A percentile compares a stretch with the other conserved stretches of the same genome.
phyloP scores from a whole-genome alignment of 805 yeast species.

The Komagataella phaffii region DNA sequence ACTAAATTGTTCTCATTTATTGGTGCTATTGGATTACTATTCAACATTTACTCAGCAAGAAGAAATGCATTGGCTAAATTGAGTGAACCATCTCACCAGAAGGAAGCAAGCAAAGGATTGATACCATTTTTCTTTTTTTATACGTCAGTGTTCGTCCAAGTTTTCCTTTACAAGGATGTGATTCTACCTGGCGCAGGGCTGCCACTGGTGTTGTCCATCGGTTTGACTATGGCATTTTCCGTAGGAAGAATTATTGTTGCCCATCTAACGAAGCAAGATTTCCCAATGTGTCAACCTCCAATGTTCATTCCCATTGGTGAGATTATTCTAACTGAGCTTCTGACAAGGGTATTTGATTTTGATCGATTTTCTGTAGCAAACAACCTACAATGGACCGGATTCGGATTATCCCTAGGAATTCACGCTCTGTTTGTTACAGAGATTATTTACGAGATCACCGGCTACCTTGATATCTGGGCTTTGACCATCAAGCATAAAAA shows the following conservation, averaged over 20 bases:
- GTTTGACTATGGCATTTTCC: constrained; percentile 63
- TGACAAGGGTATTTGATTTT: constrained; percentile 22
- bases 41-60: constrained; percentile 59
- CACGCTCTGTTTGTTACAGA: constrained; percentile 65
- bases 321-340: constrained; percentile 19
- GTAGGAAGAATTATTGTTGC: constrained; percentile 89
- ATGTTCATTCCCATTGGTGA: constrained; percentile 51
- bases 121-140: constrained; percentile 55
- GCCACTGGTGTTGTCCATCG: constrained; percentile 58
- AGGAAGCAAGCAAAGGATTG: constrained; percentile 39
- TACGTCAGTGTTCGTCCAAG: constrained; percentile 30
- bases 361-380: constrained; percentile 28
- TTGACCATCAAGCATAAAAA: constrained; percentile 72
- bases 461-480: constrained; percentile 75
- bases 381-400: constrained; percentile 50
- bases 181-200: constrained; percentile 28
- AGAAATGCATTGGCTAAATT: constrained; percentile 41
- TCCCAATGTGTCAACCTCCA: constrained; percentile 65
- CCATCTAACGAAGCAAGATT: constrained; percentile 68
- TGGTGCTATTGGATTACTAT: constrained; percentile 41
- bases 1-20: constrained; percentile 25
- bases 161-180: constrained; percentile 32
- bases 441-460: constrained; percentile 67
- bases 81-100: constrained; percentile 16
- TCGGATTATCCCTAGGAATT: constrained; percentile 53